These are phyloP conservation scores for Eremothecium gossypii DNA, from an alignment of 1,139 yeast genomes.

Conservation along the genomic window DNA sequence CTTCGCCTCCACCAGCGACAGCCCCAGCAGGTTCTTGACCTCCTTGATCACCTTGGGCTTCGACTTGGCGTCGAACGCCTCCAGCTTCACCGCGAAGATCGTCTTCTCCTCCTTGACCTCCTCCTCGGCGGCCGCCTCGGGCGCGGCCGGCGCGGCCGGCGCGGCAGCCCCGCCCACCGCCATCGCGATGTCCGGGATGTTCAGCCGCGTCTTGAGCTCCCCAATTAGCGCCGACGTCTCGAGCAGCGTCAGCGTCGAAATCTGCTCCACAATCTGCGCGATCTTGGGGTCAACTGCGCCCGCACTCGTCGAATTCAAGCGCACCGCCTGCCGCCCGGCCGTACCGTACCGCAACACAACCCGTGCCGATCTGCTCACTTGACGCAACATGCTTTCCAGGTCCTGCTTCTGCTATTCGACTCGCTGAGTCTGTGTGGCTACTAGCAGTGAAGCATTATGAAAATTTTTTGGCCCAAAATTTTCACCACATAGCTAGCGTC, in stretches of 20 bases:
- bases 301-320: constrained; percentile 46
- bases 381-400: constrained; percentile 13
- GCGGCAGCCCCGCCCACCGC: constrained; percentile 57
- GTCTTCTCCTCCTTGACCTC: constrained; percentile 89
- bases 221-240: constrained; percentile 81
- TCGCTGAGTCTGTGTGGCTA: too few species aligned
- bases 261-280: constrained; percentile 77
- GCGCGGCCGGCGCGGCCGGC: constrained; percentile 59
- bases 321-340: constrained; percentile 15
- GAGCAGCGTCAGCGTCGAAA: constrained; percentile 75
- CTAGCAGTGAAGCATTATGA: background rate
- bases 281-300: constrained; percentile 77
- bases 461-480: constrained; percentile 6
- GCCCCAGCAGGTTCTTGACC: constrained; percentile 82
- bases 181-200: constrained; percentile 87
- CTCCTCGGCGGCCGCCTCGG: constrained; percentile 65
- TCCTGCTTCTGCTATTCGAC: too few species aligned
- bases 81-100: constrained; percentile 83
- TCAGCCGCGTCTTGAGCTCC: constrained; percentile 76
- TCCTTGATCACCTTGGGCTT: constrained; percentile 98
- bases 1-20: constrained; percentile 92
- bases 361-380: constrained; percentile 21
- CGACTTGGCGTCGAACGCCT: constrained; percentile 86
- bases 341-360: constrained; percentile 14
- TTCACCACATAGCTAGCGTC: background rate